Base-by-base conservation (phyloP, 805 yeast genomes). In the Starmerella potacharoeniae region DNA sequence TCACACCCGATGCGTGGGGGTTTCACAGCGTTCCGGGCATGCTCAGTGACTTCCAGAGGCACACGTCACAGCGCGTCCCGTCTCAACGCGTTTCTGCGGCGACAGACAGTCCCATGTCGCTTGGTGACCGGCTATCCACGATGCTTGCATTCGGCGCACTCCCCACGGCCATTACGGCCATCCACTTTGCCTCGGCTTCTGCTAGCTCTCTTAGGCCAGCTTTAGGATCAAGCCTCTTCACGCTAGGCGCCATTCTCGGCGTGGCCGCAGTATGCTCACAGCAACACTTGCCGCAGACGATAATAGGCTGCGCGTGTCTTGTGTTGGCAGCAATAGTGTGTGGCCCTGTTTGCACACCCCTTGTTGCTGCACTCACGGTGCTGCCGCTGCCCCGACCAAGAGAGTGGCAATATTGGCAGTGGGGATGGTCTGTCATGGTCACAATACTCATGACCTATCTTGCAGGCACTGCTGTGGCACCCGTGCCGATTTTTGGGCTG, bases 31-130 rank as follows among this genome's bases (percentile, higher is more conserved):
- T 69, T 6, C 71, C 72, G 1, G 62, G 65, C 8, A 62, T 69
- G 61, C 63, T 69, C 39, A 62, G 64, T 10, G 71, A 69, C 55
- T 69, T 69, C 58, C 68, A 66, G 54, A 49, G 71, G 16, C 71
- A 69, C 57, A 66, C 71, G 0, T 65, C 69, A 33, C 69, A 63
- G 49, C 58, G 62, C 31, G 35, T 29, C 33, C 49, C 49, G n/a
- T 34, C 49, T 17, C 49, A 46, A 22, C 49, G 49, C 29, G 31
- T 22, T 9, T 13, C 40, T 31, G 22, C 30, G 31, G n/a, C 40
- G 5, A 5, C 17, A 7, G 49, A 46, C 9, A 22, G 49, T 14
- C 10, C 51, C 33, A 45, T 51, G 11, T 36, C 57, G 40, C 37
- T 41, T 37, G 11, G 43, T 36, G 56, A 59, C 43, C 35, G 56